These are phyloP conservation scores for Fusarium sarcochroum DNA, from an alignment of 2,329 filamentous ascomycete genomes.

Conservation along the genomic window DNA sequence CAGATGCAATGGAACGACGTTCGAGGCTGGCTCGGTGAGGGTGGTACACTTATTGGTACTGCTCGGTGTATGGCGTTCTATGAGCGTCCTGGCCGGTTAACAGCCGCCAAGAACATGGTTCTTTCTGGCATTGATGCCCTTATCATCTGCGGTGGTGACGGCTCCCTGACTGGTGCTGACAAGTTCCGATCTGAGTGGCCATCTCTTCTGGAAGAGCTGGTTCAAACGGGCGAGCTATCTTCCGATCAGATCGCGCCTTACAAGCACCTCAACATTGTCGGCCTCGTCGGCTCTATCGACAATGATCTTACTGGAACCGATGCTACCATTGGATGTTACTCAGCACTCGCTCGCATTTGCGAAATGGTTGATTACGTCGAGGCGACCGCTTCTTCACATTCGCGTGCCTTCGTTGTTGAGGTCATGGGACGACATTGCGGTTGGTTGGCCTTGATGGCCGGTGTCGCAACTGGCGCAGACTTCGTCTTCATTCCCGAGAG, in stretches of 20 bases:
- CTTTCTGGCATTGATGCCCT: constrained; percentile 93
- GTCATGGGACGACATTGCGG: constrained; percentile 99
- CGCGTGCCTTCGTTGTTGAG: constrained; percentile 95
- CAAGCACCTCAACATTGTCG: constrained; percentile 93
- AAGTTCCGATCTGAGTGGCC: constrained; percentile 95
- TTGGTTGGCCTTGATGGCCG: constrained; percentile 96
- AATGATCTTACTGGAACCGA: constrained; percentile 98
- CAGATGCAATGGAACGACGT: constrained; percentile 95
- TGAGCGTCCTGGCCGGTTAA: constrained; percentile 85
- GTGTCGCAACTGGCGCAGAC: constrained; percentile 94
- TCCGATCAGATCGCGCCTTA: constrained; percentile 80
- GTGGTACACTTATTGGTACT: constrained; percentile 95
- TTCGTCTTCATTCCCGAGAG: constrained; percentile 98
- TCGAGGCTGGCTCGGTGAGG: constrained; percentile 92
- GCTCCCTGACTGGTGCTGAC: constrained; percentile 95
- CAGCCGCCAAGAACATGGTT: constrained; percentile 94
- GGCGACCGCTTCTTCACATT: constrained; percentile 93
- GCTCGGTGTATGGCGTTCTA: constrained; percentile 94
- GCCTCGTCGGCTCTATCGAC: constrained; percentile 96
- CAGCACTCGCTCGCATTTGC: constrained; percentile 91
- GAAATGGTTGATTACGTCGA: constrained; percentile 98
- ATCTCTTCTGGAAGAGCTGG: constrained; percentile 86
- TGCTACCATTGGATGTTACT: constrained; percentile 97
- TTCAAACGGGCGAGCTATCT: constrained; percentile 79
- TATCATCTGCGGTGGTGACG: constrained; percentile 97